Conservation (phyloP, 225 moss, liverwort and hornwort genomes). For the Physcomitrium patens region DNA sequence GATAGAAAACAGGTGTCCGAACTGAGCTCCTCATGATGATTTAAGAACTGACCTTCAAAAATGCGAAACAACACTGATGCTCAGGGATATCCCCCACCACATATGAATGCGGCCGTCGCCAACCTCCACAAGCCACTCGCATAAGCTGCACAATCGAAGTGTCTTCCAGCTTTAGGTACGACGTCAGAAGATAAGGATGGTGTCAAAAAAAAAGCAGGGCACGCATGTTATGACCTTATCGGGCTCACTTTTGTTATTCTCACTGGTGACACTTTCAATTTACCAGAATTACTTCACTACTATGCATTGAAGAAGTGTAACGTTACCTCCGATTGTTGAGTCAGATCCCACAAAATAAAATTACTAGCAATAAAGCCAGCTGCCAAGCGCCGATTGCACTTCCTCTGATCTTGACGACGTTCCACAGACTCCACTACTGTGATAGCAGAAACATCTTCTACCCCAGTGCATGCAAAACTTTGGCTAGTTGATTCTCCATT, state of each 20-base stretch:
- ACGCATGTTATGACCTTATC: conserved; percentile 1
- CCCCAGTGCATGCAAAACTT: conserved; percentile 65
- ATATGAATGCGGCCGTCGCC: conserved; percentile 91
- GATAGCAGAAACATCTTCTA: conserved; percentile 83
- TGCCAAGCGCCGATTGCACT: conserved; percentile 64
- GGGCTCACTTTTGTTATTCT: conserved; percentile 7
- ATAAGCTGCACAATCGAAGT: conserved; percentile 63
- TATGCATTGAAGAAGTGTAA: conserved; percentile 1
- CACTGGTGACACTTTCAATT: background rate
- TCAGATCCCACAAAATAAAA: conserved; percentile 89
- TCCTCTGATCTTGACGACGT: conserved; percentile 41
- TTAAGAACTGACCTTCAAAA: conserved; percentile 69
- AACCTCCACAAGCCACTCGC: conserved; percentile 93
- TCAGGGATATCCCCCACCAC: conserved; percentile 72
- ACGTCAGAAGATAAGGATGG: conserved; percentile 7
- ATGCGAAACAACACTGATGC: conserved; percentile 80
- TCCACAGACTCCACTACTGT: conserved; percentile 76
- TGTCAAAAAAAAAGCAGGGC: conserved; percentile 9
- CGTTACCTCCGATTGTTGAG: conserved; percentile 77
- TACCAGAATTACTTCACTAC: conserved; percentile 4
- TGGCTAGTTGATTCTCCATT: conserved; percentile 33
- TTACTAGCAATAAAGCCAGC: conserved; percentile 86
- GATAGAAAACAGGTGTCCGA: conserved; percentile 11
- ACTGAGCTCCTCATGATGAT: conserved; percentile 11
- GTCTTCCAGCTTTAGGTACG: conserved; percentile 22